These are phyloP conservation scores for Saturnispora serradocipensis DNA, from an alignment of 805 yeast species.

Conservation along the genomic window DNA sequence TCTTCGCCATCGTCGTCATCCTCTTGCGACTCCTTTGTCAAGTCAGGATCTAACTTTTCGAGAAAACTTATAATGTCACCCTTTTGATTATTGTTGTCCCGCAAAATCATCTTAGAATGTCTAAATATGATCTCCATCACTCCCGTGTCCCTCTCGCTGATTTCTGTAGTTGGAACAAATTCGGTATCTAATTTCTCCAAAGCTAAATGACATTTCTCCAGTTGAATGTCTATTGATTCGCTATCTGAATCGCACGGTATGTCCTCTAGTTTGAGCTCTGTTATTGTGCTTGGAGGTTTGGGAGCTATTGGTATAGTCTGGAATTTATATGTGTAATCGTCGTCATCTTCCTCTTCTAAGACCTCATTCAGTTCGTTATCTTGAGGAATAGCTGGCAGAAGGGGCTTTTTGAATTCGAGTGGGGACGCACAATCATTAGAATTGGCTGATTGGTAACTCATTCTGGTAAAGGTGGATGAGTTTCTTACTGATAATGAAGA, in stretches of 20 bases:
- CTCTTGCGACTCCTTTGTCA: not conserved
- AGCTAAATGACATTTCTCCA: not conserved
- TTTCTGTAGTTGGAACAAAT: not conserved
- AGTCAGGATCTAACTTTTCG: not conserved
- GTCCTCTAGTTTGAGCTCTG: not conserved
- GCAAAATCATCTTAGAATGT: not conserved
- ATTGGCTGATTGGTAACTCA: slow-evolving; percentile 3
- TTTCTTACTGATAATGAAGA: not conserved
- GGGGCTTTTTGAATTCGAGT: not conserved
- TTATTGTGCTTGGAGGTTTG: not conserved
- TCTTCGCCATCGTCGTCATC: not conserved
- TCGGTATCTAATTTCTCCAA: not conserved
- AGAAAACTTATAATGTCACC: not conserved
- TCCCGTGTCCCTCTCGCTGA: not conserved
- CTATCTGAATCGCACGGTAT: not conserved
- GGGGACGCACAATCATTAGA: not conserved
- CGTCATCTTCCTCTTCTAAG: not conserved
- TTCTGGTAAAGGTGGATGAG: not conserved
- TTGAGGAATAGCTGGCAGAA: not conserved
- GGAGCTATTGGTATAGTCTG: slow-evolving; percentile 1
- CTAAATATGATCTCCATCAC: not conserved
- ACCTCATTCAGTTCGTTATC: not conserved
- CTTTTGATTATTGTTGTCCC: not conserved
- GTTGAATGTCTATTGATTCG: not conserved
- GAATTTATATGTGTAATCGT: not conserved